Base-by-base conservation (phyloP, 2,329 filamentous ascomycete genomes). In the Scedosporium apiospermum region DNA sequence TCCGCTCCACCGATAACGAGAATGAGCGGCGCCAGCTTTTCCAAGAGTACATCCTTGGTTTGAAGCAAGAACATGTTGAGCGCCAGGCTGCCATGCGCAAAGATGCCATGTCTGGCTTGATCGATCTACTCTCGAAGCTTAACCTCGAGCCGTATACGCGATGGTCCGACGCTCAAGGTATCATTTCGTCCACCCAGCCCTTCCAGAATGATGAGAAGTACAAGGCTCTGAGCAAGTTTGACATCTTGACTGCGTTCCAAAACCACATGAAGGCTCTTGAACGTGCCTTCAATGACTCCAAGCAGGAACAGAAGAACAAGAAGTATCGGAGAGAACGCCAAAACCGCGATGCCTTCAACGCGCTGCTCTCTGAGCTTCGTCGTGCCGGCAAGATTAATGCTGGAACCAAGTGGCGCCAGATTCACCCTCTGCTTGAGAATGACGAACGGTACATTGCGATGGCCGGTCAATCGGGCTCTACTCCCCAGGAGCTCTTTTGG, bases 181-280 rank as follows among this genome's bases (percentile, higher is more conserved):
- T 90, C 69, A 89, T 99, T 68, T 86, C 91, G 70, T 85, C 85
- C 61, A 90, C 89, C 72, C 82, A 88, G 66, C 87, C 85, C 66
- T 92, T 96, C 73, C 86, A 91, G 74, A 82, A 81, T 72, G 91
- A 96, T 68, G 86, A 90, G 71, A 95, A 90, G 78, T 96, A 96
- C 79, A 86, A 91, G 75, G 79, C 87, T 70, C 85, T 99, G 68
- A 92, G 82, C 77, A 91, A 92, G 72, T 89, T 90, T 76, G 95
- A 99, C 75, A 86, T 98, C 72, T 82, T 99, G 77, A 92, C 86
- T 70, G 89, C 90, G 64, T 99, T 98, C 75, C 92, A 98, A 77
- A 91, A 89, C 70, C 93, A 98, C 72, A 95, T 98, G 79, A 96
- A 96, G 76, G 83, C 88, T 63, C 82, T 98, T 66, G 95, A 99